Conservation (phyloP, 2,329 filamentous ascomycete genomes). For the Scedosporium minutisporum region DNA sequence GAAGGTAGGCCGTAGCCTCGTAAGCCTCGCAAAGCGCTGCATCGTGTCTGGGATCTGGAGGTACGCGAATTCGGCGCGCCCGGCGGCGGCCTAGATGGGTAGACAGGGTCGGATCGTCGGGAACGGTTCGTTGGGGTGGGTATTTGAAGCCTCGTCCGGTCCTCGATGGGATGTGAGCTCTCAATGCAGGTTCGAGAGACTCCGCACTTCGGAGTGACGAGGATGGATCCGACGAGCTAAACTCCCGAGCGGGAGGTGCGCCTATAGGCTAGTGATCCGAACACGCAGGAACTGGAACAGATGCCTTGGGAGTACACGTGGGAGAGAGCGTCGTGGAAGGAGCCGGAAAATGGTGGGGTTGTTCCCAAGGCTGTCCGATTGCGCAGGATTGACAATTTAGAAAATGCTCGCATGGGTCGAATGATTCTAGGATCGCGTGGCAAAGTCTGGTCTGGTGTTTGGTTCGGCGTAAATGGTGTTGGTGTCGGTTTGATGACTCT, state of each 20-base stretch:
- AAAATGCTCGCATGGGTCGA: neutral
- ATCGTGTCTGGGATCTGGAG: neutral
- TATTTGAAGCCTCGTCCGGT: no score
- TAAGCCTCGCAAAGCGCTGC: conserved; percentile 5
- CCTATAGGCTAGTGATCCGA: no score
- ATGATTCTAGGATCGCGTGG: neutral
- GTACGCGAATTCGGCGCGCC: neutral
- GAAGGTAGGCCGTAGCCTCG: neutral
- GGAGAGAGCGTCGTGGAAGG: neutral
- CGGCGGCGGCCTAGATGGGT: neutral
- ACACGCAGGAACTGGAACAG: no score
- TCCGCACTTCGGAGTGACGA: no score
- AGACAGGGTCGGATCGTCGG: neutral
- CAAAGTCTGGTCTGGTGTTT: neutral
- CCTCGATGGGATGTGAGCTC: no score
- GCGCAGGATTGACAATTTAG: neutral
- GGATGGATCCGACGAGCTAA: no score
- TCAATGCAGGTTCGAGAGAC: neutral
- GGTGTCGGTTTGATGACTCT: neutral
- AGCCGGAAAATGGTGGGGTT: neutral
- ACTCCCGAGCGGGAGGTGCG: neutral
- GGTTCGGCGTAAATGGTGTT: neutral
- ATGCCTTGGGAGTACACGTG: neutral
- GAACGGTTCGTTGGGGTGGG: neutral
- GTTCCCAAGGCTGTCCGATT: neutral